phyloP scores from a whole-genome alignment of 768 basidiomycete genomes.

The Cyclocybe cylindracea region DNA sequence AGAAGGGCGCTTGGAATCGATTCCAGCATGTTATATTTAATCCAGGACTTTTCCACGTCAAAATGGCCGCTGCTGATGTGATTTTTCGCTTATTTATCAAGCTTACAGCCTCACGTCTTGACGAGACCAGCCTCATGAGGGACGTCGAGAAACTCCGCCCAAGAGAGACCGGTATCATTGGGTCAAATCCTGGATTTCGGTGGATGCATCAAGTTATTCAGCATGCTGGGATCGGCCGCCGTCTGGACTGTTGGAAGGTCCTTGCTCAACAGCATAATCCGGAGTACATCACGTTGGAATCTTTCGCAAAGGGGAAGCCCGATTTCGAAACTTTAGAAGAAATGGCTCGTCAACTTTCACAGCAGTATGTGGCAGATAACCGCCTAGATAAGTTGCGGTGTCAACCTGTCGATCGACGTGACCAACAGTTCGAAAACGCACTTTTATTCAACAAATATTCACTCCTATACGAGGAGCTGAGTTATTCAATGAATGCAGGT shows the following conservation, averaged over 20 bases:
- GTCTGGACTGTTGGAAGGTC: constrained; percentile 31
- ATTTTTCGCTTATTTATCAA: constrained; percentile 27
- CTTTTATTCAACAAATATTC: constrained; percentile 31
- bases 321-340: constrained; percentile 18
- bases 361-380: constrained; percentile 13
- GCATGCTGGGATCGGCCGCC: constrained; percentile 24
- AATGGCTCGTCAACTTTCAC: constrained; percentile 23
- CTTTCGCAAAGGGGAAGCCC: constrained; percentile 31
- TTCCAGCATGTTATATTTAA: constrained; percentile 34
- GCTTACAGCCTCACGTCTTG: constrained; percentile 7
- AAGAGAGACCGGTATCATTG: constrained; percentile 31
- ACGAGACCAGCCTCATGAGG: constrained; percentile 22
- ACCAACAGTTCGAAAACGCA: constrained; percentile 34
- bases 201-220: constrained; percentile 35
- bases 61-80: constrained; percentile 35
- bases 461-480: constrained; percentile 41
- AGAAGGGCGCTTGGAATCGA: constrained; percentile 26
- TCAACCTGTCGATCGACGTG: constrained; percentile 19
- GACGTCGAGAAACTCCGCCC: constrained; percentile 24
- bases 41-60: constrained; percentile 31
- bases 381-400: not conserved
- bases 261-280: constrained; percentile 12
- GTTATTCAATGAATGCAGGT: constrained; percentile 30
- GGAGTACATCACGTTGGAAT: constrained; percentile 18
- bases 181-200: constrained; percentile 33